These are phyloP conservation scores for Lecanicillium sp. DNA, from an alignment of 2,329 filamentous ascomycete species.

Conservation along the genomic window DNA sequence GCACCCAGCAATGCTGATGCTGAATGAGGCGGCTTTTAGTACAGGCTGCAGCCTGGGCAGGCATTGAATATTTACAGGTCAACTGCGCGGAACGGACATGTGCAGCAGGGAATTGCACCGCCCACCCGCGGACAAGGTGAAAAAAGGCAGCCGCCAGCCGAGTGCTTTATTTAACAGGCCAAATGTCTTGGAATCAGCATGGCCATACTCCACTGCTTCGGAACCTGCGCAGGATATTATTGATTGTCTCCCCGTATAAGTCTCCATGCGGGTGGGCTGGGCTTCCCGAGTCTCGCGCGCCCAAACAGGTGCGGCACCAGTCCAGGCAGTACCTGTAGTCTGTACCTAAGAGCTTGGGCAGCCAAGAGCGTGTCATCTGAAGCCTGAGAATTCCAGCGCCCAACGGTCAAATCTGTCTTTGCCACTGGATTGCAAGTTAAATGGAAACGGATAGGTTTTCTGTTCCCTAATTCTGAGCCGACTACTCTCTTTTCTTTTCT, in stretches of 20 bases:
- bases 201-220: background rate
- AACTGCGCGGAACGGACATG: too few relatives aligned
- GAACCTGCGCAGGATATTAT: conserved; percentile 3
- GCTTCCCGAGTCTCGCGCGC: background rate
- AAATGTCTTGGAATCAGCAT: background rate
- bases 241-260: background rate
- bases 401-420: conserved; percentile 7
- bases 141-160: too few relatives aligned
- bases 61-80: too few relatives aligned
- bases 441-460: too few relatives aligned
- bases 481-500: too few relatives aligned
- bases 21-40: conserved; percentile 9
- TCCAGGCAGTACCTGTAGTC: too few relatives aligned
- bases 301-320: background rate
- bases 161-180: background rate
- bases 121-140: too few relatives aligned
- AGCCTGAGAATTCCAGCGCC: conserved; percentile 10
- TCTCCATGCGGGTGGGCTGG: background rate
- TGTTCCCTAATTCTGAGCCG: too few relatives aligned
- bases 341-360: background rate
- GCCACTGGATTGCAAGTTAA: too few relatives aligned
- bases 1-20: conserved; percentile 7
- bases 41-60: too few relatives aligned
- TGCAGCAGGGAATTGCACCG: background rate
- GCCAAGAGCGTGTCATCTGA: background rate